These are phyloP conservation scores for Vigna hirtella DNA, from an alignment of 306 rosid species.

Conservation along the genomic window DNA sequence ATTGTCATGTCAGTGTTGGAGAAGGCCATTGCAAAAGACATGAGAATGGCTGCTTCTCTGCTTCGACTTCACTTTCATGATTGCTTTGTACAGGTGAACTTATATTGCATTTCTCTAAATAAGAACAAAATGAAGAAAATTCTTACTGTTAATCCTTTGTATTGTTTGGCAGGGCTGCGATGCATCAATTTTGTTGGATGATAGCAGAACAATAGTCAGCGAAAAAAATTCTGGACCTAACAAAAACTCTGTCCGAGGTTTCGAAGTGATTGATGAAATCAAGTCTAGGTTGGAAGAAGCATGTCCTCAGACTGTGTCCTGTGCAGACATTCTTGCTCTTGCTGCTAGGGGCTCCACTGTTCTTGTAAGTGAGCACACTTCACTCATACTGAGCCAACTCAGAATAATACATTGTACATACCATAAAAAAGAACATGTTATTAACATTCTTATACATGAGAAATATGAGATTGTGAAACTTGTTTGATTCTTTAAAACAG, in stretches of 20 bases:
- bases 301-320: constrained; percentile 79
- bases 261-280: constrained; percentile 78
- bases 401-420: too few species aligned
- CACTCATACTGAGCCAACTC: not conserved
- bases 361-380: constrained; percentile 53
- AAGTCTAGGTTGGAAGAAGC: constrained; percentile 74
- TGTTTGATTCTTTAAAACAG: constrained; percentile 48
- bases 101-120: not conserved
- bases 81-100: constrained; percentile 78
- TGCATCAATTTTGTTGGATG: constrained; percentile 76
- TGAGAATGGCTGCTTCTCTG: constrained; percentile 77
- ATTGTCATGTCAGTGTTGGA: constrained; percentile 81
- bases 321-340: constrained; percentile 87
- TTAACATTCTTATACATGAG: not conserved
- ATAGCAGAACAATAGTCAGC: constrained; percentile 56
- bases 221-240: constrained; percentile 79
- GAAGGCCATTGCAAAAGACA: constrained; percentile 64
- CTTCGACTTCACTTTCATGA: constrained; percentile 89
- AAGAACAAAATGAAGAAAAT: not conserved
- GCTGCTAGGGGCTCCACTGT: constrained; percentile 82
- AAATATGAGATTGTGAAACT: not conserved
- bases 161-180: constrained; percentile 70
- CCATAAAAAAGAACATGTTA: too few species aligned
- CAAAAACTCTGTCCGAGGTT: constrained; percentile 77
- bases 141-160: not conserved